Percentiles rank a stretch among this genome's conserved stretches.
These are phyloP conservation scores for Podila verticillata DNA, from an alignment of 192 early-diverging fungal species.

Conservation along the genomic window DNA sequence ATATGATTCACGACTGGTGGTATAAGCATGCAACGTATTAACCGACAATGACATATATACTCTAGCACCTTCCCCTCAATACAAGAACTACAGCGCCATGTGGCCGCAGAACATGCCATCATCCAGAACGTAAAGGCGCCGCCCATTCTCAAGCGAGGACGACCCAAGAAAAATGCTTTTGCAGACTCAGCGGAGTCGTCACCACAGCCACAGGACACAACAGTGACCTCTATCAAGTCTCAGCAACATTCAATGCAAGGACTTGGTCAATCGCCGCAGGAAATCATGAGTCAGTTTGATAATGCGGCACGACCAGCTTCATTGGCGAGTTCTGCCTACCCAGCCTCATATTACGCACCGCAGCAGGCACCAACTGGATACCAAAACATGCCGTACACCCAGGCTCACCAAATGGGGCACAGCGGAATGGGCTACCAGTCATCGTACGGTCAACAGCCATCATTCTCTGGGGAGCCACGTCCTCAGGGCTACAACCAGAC, in stretches of 20 bases:
- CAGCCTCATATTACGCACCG: neutral
- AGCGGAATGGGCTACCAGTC: neutral
- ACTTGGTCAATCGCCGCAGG: neutral
- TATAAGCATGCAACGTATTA: neutral
- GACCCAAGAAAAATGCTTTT: constrained; percentile 12
- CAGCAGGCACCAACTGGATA: neutral
- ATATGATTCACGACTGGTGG: too few species aligned
- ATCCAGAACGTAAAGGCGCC: neutral
- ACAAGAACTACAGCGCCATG: constrained; percentile 4
- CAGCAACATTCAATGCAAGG: neutral
- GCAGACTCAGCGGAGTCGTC: neutral
- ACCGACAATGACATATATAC: neutral
- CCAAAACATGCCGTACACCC: neutral
- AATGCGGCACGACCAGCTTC: neutral
- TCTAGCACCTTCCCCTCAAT: constrained; percentile 12
- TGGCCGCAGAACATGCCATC: constrained; percentile 8
- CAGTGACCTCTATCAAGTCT: neutral
- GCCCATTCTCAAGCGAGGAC: constrained; percentile 5
- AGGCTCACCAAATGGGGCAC: neutral
- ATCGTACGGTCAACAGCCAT: constrained; percentile 3
- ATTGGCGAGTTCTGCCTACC: neutral
- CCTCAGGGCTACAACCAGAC: constrained; percentile 23
- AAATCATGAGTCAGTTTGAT: neutral
- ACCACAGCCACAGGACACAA: neutral
- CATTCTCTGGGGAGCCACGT: constrained; percentile 1